Evolutionary conservation across 2,329 filamentous ascomycete genomes (phyloP).

Genomic region (Trichoderma sp.): DNA sequence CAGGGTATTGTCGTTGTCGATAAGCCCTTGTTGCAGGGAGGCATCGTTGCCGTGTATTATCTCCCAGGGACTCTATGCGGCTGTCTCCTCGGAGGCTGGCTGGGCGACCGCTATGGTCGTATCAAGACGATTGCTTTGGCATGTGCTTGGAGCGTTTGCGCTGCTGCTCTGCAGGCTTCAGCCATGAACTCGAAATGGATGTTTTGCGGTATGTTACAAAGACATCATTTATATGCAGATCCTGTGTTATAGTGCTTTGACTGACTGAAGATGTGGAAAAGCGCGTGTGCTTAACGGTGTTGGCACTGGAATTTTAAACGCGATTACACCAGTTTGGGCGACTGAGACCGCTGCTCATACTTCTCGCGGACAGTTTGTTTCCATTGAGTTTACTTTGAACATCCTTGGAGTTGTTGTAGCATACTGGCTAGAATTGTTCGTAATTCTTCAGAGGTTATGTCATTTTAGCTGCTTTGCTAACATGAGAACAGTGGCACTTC

Average conservation of each 20-base stretch:
- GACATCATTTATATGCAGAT: not conserved
- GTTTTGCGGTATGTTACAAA: constrained; percentile 54
- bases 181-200: constrained; percentile 67
- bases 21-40: constrained; percentile 39
- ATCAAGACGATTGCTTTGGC: constrained; percentile 62
- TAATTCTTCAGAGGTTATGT: constrained; percentile 8
- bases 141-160: constrained; percentile 55
- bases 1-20: constrained; percentile 54
- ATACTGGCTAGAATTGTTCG: constrained; percentile 56
- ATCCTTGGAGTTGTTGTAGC: constrained; percentile 63
- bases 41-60: constrained; percentile 42
- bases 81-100: constrained; percentile 59
- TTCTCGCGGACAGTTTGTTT: constrained; percentile 65
- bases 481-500: constrained; percentile 45
- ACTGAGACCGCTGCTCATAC: constrained; percentile 68
- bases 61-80: constrained; percentile 57
- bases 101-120: constrained; percentile 61
- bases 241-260: not conserved
- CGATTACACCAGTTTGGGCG: constrained; percentile 69
- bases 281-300: constrained; percentile 51
- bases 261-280: not conserved
- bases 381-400: constrained; percentile 71
- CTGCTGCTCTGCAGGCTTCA: constrained; percentile 62
- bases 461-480: not conserved
- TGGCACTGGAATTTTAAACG: constrained; percentile 67